Evolutionary conservation across 306 rosid genomes (phyloP), one percentile per base, ranked within the genome.

Genomic region (Begonia peltatifolia): DNA sequence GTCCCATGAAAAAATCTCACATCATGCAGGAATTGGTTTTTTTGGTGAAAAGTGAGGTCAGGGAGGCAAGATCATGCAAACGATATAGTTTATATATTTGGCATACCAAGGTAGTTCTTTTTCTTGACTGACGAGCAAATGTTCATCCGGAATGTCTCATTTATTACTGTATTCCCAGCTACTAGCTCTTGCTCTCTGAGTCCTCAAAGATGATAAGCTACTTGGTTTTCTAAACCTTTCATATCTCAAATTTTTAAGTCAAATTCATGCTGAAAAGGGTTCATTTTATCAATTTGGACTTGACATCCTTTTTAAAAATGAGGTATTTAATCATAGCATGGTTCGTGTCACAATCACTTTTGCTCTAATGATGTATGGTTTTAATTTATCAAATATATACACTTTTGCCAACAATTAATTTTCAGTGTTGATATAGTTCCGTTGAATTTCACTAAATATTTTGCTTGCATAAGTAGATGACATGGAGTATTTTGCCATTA

Each of bases 311-410:
- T 9, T 18, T 57, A 13, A 15, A 7, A 12, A 22, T 2, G 7
- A 57, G 7, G 41, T 57, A 57, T 16, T 46, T 46, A 9, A 57
- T 5, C 22, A 52, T 9, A 9, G 52, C 41, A 46, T 57, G 52
- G 52, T 46, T 13, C 13, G 17, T 57, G n/a, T 13, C 6, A 46
- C 52, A 18, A 18, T 57, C 9, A 57, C 41, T 46, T 44, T 18
- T 14, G 61, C 13, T 1, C 42, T 41, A 11, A 46, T 17, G 6
- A 57, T 8, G n/a, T 47, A 58, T 1, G 41, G n/a, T 2, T 12
- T 7, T 15, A 50, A 50, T 11, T 50, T 50, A 25, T 52, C 9
- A 52, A 52, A 25, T 7, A 6, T 0, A 18, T 18, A 52, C 11
- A 52, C 38, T 1, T 20, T 2, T 9, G 6, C 12, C 3, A 52